These are phyloP conservation scores for Pichia sp. DNA, from an alignment of 1,139 yeast genomes.

Conservation along the genomic window DNA sequence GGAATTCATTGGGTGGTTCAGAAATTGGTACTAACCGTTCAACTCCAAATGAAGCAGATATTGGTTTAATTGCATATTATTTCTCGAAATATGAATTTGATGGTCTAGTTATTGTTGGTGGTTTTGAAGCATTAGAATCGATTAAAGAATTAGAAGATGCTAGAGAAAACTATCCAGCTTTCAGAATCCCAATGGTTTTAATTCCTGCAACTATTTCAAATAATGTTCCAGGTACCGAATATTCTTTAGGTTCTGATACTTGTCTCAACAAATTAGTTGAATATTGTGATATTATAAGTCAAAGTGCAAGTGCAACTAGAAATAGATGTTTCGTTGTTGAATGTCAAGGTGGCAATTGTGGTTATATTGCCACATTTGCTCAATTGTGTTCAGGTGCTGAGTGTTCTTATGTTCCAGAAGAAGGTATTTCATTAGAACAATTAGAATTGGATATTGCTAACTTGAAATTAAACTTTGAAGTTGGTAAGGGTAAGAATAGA, in stretches of 20 bases:
- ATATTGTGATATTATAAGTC: slow-evolving; percentile 74
- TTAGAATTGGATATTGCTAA: slow-evolving; percentile 56
- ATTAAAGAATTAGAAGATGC: slow-evolving; percentile 61
- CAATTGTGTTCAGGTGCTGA: slow-evolving; percentile 69
- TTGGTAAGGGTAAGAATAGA: slow-evolving; percentile 55
- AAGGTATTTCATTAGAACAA: slow-evolving; percentile 50
- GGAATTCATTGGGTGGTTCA: slow-evolving; percentile 74
- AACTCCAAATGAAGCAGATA: slow-evolving; percentile 58
- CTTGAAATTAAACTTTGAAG: slow-evolving; percentile 48
- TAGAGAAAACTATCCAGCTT: slow-evolving; percentile 59
- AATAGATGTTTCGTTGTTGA: slow-evolving; percentile 73
- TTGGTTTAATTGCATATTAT: slow-evolving; percentile 70
- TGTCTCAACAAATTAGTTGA: slow-evolving; percentile 69
- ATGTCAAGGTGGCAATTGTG: slow-evolving; percentile 85
- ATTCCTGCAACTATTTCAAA: slow-evolving; percentile 81
- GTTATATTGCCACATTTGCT: slow-evolving; percentile 66
- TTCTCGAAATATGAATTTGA: slow-evolving; percentile 67
- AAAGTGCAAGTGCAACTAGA: slow-evolving; percentile 72
- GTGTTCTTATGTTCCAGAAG: slow-evolving; percentile 72
- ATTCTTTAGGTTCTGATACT: slow-evolving; percentile 72
- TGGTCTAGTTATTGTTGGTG: slow-evolving; percentile 71
- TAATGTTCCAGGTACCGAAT: slow-evolving; percentile 80
- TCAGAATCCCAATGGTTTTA: slow-evolving; percentile 70
- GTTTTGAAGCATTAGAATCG: slow-evolving; percentile 72
- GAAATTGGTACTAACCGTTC: slow-evolving; percentile 77